Evolutionary conservation across 371 early-diverging fungal genomes (phyloP).

Genomic region (Paraphysoderma sedebokerense): DNA sequence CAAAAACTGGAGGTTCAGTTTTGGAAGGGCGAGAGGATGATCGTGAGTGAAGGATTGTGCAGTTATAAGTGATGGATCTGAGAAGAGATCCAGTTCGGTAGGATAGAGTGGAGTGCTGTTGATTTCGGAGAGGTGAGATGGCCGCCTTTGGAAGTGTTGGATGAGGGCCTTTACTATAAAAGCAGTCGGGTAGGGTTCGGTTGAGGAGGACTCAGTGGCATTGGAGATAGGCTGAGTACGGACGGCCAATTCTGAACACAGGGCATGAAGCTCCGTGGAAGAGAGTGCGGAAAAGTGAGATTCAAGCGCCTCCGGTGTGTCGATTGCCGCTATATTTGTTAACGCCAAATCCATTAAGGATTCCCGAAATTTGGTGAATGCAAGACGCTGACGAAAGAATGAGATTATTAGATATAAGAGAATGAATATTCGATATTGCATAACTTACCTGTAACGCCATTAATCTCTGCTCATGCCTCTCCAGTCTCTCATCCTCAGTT

Average conservation of each 20-base stretch:
- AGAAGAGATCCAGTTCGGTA: background rate
- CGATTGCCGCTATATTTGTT: conserved; percentile 47
- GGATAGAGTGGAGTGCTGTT: background rate
- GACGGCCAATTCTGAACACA: conserved; percentile 38
- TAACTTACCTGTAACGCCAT: conserved; percentile 40
- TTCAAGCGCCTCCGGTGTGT: conserved; percentile 25
- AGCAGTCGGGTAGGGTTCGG: background rate
- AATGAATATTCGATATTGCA: background rate
- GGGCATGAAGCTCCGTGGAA: conserved; percentile 19
- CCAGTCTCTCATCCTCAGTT: conserved; percentile 39
- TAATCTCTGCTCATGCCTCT: conserved; percentile 36
- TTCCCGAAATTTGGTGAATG: conserved; percentile 42
- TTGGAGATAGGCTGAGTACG: conserved; percentile 23
- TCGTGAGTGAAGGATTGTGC: conserved; percentile 46
- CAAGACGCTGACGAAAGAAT: conserved; percentile 20
- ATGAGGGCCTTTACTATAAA: background rate
- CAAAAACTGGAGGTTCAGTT: conserved; percentile 82
- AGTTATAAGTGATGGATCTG: conserved; percentile 4
- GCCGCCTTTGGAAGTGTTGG: background rate
- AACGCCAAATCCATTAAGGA: conserved; percentile 53
- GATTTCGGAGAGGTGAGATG: background rate
- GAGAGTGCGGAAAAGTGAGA: conserved; percentile 35
- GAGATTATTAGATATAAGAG: background rate
- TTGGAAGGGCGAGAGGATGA: conserved; percentile 62
- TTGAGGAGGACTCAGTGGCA: conserved; percentile 12